Percentiles rank a stretch among this genome's conserved stretches.
Conservation (phyloP, 148 eudicot genomes). For the Tetragonia tetragonoides region DNA sequence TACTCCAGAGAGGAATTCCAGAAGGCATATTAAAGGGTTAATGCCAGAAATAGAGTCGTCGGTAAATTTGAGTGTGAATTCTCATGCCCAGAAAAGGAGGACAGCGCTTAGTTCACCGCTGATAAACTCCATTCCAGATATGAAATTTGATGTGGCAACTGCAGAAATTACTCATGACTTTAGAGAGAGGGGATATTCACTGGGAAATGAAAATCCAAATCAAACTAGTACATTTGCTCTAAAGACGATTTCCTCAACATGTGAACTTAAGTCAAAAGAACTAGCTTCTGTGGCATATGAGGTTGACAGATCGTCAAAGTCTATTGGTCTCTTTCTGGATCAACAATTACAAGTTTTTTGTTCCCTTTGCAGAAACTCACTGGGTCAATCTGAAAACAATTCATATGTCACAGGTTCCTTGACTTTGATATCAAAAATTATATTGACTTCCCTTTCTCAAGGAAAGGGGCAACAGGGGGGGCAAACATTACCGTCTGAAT, state of each 20-base stretch:
- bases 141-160: constrained; percentile 33
- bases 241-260: constrained; percentile 23
- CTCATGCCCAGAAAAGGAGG: constrained; percentile 67
- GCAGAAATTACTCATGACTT: constrained; percentile 22
- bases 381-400: constrained; percentile 62
- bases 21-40: constrained; percentile 22
- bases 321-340: constrained; percentile 30
- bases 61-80: constrained; percentile 59
- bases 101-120: constrained; percentile 35
- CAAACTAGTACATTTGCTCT: constrained; percentile 22
- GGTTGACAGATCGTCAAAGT: constrained; percentile 22
- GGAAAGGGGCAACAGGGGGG: constrained; percentile 25
- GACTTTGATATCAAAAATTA: constrained; percentile 48
- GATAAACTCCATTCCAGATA: constrained; percentile 29
- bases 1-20: constrained; percentile 52
- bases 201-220: constrained; percentile 22
- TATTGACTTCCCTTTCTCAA: constrained; percentile 44
- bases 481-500: constrained; percentile 24
- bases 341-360: constrained; percentile 54
- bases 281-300: constrained; percentile 18
- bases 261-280: constrained; percentile 20
- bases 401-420: constrained; percentile 40
- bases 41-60: constrained; percentile 42
- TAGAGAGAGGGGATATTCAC: constrained; percentile 26
- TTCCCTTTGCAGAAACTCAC: constrained; percentile 56